Evolutionary conservation across 345 rosid genomes (phyloP).

Genomic region (Boechera divaricarpa): DNA sequence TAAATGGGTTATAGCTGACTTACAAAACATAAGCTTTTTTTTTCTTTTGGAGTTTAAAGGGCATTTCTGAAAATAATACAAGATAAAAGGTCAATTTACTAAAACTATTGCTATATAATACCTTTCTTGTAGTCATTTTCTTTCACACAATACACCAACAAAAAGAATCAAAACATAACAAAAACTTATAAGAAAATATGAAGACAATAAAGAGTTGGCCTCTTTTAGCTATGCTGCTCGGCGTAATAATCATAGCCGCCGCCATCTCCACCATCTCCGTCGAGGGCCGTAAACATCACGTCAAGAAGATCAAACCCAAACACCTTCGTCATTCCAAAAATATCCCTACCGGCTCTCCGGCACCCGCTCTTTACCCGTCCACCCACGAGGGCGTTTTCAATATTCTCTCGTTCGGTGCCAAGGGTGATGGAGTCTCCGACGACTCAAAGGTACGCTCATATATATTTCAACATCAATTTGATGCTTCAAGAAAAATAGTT

Average conservation of each 20-base stretch:
- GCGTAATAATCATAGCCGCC: constrained; percentile 35
- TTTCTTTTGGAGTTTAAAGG: not conserved
- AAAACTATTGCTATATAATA: constrained; percentile 32
- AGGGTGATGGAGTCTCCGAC: constrained; percentile 45
- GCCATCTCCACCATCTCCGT: constrained; percentile 45
- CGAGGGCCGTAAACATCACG: constrained; percentile 42
- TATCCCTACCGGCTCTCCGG: constrained; percentile 34
- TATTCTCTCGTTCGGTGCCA: constrained; percentile 45
- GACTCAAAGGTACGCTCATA: constrained; percentile 41
- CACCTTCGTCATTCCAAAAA: constrained; percentile 38
- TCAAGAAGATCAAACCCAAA: constrained; percentile 40
- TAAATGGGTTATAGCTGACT: not conserved
- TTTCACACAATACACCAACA: constrained; percentile 21
- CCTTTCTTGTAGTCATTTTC: not conserved
- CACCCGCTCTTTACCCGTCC: constrained; percentile 32
- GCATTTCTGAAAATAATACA: constrained; percentile 32
- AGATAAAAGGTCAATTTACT: constrained; percentile 24
- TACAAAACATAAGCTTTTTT: not conserved
- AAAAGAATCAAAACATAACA: constrained; percentile 28
- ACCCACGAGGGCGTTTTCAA: constrained; percentile 30
- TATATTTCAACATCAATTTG: not conserved
- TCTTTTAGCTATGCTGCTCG: constrained; percentile 37
- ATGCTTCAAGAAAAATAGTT: not conserved
- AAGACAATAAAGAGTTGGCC: constrained; percentile 33
- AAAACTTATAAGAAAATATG: constrained; percentile 22